A percentile compares a stretch with the other conserved stretches of the same genome.
These are phyloP conservation scores for Rhamnella rubrinervis DNA, from an alignment of 331 rosid species.

Conservation along the genomic window DNA sequence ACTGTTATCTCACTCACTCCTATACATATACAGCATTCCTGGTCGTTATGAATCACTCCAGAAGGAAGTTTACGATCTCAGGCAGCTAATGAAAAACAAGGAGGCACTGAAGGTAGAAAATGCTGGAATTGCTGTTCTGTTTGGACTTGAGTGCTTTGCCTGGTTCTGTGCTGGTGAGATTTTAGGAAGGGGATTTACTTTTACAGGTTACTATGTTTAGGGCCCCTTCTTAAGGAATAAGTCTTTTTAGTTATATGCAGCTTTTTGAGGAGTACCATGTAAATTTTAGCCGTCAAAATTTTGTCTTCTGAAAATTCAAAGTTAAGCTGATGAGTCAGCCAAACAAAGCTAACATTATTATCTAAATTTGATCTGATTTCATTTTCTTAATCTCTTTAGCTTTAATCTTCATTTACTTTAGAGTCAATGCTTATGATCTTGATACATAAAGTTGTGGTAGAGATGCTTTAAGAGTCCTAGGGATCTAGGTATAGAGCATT, in stretches of 20 bases:
- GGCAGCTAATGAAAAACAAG: conserved; percentile 55
- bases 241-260: background rate
- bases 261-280: background rate
- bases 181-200: conserved; percentile 78
- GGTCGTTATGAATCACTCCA: conserved; percentile 57
- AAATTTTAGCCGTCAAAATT: background rate
- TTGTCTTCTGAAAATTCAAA: no score
- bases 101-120: conserved; percentile 71
- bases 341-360: no score
- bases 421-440: no score
- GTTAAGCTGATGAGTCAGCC: no score
- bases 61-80: conserved; percentile 70
- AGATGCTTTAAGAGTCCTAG: no score
- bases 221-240: background rate
- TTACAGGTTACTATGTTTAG: conserved; percentile 73
- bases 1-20: background rate
- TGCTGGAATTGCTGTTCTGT: conserved; percentile 69
- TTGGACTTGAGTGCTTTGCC: conserved; percentile 79
- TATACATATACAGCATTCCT: conserved; percentile 58
- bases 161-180: conserved; percentile 83
- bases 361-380: no score
- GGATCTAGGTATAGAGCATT: background rate
- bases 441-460: no score
- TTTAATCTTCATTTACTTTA: no score
- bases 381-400: no score